phyloP scores from a whole-genome alignment of 495 filamentous ascomycete genomes.

The Tuber aestivum region DNA sequence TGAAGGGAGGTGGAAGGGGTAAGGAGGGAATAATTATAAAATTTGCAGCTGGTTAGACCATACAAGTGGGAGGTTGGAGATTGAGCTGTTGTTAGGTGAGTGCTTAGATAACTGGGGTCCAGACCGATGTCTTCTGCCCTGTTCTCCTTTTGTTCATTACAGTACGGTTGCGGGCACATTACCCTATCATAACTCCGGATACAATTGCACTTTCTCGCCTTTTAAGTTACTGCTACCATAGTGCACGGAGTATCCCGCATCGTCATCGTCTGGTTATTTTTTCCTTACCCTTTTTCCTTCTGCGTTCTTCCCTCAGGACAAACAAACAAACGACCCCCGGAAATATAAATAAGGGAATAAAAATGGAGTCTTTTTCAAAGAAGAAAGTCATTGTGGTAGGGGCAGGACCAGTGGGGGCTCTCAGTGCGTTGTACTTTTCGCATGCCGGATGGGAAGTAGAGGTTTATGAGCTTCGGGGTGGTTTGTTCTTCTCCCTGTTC shows the following conservation, averaged over 20 bases:
- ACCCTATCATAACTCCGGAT: background rate
- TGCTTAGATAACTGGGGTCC: background rate
- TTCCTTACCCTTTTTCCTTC: background rate
- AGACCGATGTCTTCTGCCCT: background rate
- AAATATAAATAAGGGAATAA: background rate
- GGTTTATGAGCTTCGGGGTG: slow-evolving; percentile 86
- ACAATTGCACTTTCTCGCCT: background rate
- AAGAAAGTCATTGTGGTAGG: slow-evolving; percentile 79
- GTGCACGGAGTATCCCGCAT: background rate
- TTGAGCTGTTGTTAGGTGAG: background rate
- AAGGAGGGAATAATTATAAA: background rate
- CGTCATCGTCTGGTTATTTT: background rate
- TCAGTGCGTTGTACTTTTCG: slow-evolving; percentile 89
- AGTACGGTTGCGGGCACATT: background rate
- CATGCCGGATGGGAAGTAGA: slow-evolving; percentile 80
- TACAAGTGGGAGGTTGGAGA: background rate
- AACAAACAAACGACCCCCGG: background rate
- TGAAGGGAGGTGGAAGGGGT: background rate
- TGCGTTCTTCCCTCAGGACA: background rate
- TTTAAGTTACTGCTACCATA: background rate
- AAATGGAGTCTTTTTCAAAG: slow-evolving; percentile 32
- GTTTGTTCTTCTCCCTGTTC: slow-evolving; percentile 50
- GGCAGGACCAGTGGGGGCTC: slow-evolving; percentile 84
- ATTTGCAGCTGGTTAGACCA: background rate
- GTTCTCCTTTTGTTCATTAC: background rate